Evolutionary conservation across 148 eudicot genomes (phyloP).

Genomic region (Rhododendron ovatum): DNA sequence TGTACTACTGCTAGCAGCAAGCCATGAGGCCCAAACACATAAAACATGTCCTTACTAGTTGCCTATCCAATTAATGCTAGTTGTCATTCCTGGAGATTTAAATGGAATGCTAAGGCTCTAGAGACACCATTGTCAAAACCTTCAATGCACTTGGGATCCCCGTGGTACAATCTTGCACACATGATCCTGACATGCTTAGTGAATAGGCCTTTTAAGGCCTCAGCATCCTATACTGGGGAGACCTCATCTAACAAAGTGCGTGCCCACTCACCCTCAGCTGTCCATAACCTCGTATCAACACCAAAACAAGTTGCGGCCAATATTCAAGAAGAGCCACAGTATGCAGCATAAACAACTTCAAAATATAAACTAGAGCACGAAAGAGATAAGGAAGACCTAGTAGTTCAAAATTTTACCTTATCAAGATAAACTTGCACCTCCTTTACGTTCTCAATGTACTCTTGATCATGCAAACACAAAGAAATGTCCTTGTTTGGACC

Average conservation of each 20-base stretch:
- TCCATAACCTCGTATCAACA: not conserved
- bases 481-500: not conserved
- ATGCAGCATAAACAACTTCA: not conserved
- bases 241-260: not conserved
- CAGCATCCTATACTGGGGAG: not conserved
- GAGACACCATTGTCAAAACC: not conserved
- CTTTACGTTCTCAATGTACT: constrained; percentile 19
- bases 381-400: not conserved
- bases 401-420: constrained; percentile 16
- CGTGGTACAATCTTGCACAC: not conserved
- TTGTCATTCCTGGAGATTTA: not conserved
- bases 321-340: not conserved
- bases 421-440: constrained; percentile 29
- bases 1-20: not conserved
- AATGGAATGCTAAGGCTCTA: not conserved
- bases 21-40: not conserved
- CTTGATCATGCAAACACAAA: constrained; percentile 10
- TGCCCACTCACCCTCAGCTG: not conserved
- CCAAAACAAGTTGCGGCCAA: not conserved
- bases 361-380: not conserved
- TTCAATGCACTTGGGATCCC: not conserved
- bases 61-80: not conserved
- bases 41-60: not conserved
- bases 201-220: not conserved
- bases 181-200: not conserved